Conservation (phyloP, 306 rosid genomes). For the Myrica gale region DNA sequence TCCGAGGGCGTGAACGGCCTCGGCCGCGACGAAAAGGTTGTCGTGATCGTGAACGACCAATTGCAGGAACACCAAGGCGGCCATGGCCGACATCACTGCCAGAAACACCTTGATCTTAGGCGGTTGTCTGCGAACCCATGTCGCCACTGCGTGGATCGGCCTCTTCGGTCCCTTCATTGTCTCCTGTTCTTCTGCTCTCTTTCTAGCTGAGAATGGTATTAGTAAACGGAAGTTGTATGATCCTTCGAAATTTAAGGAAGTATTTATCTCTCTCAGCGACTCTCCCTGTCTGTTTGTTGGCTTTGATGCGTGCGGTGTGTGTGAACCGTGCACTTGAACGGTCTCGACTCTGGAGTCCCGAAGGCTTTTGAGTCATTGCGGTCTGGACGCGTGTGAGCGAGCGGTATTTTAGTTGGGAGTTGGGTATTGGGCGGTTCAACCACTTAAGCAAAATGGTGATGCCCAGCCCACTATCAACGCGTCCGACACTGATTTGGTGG, state of each 20-base stretch:
- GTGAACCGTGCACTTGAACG: neutral
- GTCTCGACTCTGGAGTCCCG: neutral
- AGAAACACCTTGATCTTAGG: constrained; percentile 61
- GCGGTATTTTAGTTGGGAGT: neutral
- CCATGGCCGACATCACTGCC: constrained; percentile 36
- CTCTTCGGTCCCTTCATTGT: constrained; percentile 49
- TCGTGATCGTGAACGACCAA: constrained; percentile 65
- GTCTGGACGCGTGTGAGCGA: neutral
- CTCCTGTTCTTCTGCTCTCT: neutral
- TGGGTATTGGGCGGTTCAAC: constrained; percentile 14
- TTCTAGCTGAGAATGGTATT: neutral
- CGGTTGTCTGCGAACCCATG: constrained; percentile 66
- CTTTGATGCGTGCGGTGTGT: neutral
- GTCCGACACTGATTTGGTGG: too few relatives aligned
- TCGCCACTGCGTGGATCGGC: constrained; percentile 46
- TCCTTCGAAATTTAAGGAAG: neutral
- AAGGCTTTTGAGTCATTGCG: neutral
- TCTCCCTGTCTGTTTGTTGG: neutral
- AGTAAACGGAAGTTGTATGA: neutral
- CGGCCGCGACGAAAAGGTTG: constrained; percentile 60
- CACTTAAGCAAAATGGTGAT: neutral
- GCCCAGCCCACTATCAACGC: neutral
- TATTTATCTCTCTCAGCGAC: neutral
- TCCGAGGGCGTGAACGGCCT: constrained; percentile 68
- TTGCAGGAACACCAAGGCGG: constrained; percentile 47